Base-by-base conservation (phyloP, 768 basidiomycete genomes). In the Melanogaster broomeanus region DNA sequence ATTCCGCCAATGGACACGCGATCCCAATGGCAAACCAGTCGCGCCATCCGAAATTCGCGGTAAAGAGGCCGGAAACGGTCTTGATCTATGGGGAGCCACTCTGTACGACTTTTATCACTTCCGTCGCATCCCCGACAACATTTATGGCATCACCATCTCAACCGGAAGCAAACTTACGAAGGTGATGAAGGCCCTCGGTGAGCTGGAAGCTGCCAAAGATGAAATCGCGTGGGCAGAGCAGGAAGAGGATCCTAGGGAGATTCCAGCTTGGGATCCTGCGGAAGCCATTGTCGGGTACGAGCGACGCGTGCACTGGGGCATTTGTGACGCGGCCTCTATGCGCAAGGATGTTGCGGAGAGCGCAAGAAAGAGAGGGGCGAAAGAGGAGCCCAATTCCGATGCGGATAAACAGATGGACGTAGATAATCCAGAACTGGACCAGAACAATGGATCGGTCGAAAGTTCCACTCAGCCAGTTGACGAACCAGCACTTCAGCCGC, bases 71-170 rank as follows among this genome's bases (percentile, higher is more conserved):
- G 53, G 42, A 19, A 63, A 63, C 13, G 61, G 56, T 6, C 49
- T 58, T 21, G 9, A 53, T 21, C 18, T 56, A 18, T 68, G 67
- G 66, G 67, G 62, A 5, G 65, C 65, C 0, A 68, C 67, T 2
- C 61, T 68, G 27, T 62, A 59, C 40, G 67, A 68, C 42, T 69
- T 68, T 49, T 68, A 58, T 42, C n/a, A 33, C 51, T 35, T 61
- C 45, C 42, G 38, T 27, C 31, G 53, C 25, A 15, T 56, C 13
- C 59, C 59, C 4, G 8, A 12, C 28, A 31, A 0, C 15, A 0
- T 6, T 2, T 19, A 47, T 3, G 35, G 6, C 3, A 6, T 44
- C 9, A 58, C 50, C 24, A 55, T 55, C 42, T 52, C 51, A 4
- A 51, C 62, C 2, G 60, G 60, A n/a, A 68, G 67, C 42, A 66